Evolutionary conservation across 164 flowering plant genomes (phyloP), one percentile per base, ranked within the genome.

Genomic region (Buxus sempervirens): DNA sequence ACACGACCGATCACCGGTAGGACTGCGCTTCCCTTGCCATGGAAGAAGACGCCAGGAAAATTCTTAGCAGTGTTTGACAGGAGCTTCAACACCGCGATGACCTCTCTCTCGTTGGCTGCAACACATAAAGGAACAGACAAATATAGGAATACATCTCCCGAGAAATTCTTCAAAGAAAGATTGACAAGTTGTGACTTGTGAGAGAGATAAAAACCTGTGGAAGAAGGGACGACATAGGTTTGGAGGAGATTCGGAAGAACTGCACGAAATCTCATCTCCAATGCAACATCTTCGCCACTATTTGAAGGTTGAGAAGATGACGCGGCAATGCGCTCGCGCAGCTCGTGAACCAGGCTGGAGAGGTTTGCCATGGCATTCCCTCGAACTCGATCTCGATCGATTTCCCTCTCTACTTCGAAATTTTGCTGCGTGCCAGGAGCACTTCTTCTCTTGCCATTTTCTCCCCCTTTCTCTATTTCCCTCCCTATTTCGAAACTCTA

Each of bases 71-170:
- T 84, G 73, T 87, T 88, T 25, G 96, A 78, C 24, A 96, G 66
- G 21, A 96, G 86, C 85, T 89, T 96, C 66, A 93, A 72, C 0
- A 96, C 87, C 41, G 97, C 99, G 20, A 79, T 76, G 8, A 89
- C 94, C 75, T 95, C 99, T 68, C 97, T 87, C 77, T 90, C 97
- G 27, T 86, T 95, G 7, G 85, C 98, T 95, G 77, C 76, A 80
- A 68, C 38, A 56, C 6, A 24, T 12, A 42, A 24, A 69, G 45
- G 21, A 16, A 58, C 1, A 60, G 7, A 3, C 1, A 25, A 28
- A 21, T 60, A 54, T 22, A 0, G 15, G 20, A 56, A 20, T 18
- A 45, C 24, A 27, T 8, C 24, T 68, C 16, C 58, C 48, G 14
- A 49, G 10, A n/a, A 68, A 53, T 19, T 49, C 65, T n/a, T 18